phyloP scores from a whole-genome alignment of 2,329 filamentous ascomycete species.

The Penicillium sp. region DNA sequence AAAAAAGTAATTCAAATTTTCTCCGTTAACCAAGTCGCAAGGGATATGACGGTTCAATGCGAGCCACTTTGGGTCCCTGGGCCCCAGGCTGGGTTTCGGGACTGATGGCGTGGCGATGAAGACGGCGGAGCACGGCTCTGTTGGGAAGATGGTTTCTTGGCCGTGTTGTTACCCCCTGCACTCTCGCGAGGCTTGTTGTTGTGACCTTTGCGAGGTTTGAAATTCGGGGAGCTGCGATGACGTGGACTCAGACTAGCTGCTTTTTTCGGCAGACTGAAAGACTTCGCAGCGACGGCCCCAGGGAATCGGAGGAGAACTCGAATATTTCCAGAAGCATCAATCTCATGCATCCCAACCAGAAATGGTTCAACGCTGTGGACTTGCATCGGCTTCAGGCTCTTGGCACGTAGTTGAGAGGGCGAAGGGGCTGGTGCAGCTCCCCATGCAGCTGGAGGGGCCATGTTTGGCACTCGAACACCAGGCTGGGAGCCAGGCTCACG shows the following conservation, averaged over 20 bases:
- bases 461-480: constrained; percentile 60
- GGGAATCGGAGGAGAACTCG: constrained; percentile 46
- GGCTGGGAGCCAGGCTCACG: constrained; percentile 75
- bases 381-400: constrained; percentile 52
- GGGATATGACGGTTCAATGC: constrained; percentile 15
- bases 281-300: constrained; percentile 42
- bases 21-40: no score
- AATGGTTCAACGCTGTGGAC: constrained; percentile 45
- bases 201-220: constrained; percentile 28
- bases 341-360: constrained; percentile 37
- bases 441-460: constrained; percentile 59
- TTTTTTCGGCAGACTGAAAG: constrained; percentile 37
- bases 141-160: constrained; percentile 29
- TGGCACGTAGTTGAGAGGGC: constrained; percentile 33
- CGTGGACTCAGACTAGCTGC: constrained; percentile 20
- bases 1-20: neutral
- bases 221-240: constrained; percentile 24
- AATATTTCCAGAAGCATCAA: constrained; percentile 32
- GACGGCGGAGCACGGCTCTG: constrained; percentile 19
- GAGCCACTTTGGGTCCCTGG: constrained; percentile 22
- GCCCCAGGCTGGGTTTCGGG: constrained; percentile 28
- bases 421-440: constrained; percentile 46
- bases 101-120: constrained; percentile 24
- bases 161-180: constrained; percentile 11
- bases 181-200: constrained; percentile 31